Percentiles rank a stretch among this genome's conserved stretches.
Conservation (phyloP, 2,329 filamentous ascomycete genomes). For the Colletotrichum karsti region DNA sequence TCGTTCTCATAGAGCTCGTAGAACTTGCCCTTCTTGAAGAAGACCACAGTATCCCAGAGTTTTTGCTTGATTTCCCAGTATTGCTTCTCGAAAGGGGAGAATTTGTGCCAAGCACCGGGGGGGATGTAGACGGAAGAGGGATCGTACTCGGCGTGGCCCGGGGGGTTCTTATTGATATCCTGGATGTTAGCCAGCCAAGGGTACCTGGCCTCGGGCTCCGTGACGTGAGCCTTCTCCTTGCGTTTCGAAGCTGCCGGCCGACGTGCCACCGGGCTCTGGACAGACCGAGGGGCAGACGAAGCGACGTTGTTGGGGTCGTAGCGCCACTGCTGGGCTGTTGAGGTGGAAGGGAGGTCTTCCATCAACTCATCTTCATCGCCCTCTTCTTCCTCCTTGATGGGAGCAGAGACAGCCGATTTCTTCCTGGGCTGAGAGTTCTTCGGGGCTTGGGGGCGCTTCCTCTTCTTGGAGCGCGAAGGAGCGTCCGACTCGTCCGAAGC, state of each 20-base stretch:
- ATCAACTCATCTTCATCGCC: conserved; percentile 60
- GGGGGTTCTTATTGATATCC: conserved; percentile 84
- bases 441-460: conserved; percentile 68
- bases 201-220: conserved; percentile 87
- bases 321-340: conserved; percentile 85
- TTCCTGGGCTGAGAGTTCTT: conserved; percentile 67
- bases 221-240: conserved; percentile 78
- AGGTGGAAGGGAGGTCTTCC: conserved; percentile 66
- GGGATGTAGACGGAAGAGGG: conserved; percentile 92
- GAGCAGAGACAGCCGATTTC: conserved; percentile 64
- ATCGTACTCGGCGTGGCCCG: conserved; percentile 87
- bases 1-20: conserved; percentile 99
- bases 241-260: conserved; percentile 37
- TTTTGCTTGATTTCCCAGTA: conserved; percentile 99
- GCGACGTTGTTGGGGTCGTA: conserved; percentile 61
- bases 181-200: conserved; percentile 87
- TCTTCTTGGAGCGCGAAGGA: conserved; percentile 70
- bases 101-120: conserved; percentile 78
- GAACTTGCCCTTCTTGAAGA: conserved; percentile 99
- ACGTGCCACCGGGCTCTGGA: conserved; percentile 29
- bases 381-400: conserved; percentile 44
- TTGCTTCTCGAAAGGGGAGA: conserved; percentile 95
- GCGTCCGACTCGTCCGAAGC: conserved; percentile 88
- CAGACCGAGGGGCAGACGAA: conserved; percentile 31
- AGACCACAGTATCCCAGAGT: conserved; percentile 96